Conservation (phyloP, 257 asterid genomes). For the Solanum pinnatisectum region DNA sequence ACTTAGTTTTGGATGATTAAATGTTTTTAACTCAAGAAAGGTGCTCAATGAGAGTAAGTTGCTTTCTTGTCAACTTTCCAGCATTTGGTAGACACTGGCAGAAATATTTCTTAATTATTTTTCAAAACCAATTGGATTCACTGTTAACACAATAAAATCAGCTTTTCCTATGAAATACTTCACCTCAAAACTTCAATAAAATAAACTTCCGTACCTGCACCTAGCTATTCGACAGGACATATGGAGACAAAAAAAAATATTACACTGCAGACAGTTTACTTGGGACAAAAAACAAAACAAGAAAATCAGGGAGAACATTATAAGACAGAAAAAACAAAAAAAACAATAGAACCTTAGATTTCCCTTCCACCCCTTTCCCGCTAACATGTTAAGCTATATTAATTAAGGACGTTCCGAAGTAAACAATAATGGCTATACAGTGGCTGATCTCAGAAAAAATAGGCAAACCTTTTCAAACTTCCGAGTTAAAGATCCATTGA, state of each 20-base stretch:
- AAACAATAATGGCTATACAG: not conserved
- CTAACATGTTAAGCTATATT: not conserved
- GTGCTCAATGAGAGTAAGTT: not conserved
- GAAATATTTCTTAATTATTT: not conserved
- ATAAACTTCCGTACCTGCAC: not conserved
- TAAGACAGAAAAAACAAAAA: not conserved
- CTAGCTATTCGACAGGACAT: not conserved
- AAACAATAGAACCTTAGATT: not conserved
- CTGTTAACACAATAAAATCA: not conserved
- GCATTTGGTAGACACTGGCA: not conserved
- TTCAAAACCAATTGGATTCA: not conserved
- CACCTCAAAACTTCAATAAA: not conserved
- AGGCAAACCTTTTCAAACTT: not conserved
- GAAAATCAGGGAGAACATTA: not conserved
- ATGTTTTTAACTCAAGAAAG: not conserved
- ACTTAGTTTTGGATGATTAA: not conserved
- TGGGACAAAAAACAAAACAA: not conserved
- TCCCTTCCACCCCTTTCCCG: not conserved
- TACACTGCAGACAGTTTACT: not conserved
- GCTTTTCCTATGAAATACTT: not conserved
- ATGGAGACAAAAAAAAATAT: not conserved
- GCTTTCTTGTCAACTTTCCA: not conserved
- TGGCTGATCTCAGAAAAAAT: not conserved
- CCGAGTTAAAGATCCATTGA: not conserved
- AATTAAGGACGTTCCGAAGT: not conserved